These are phyloP conservation scores for Rhypophila decipiens DNA, from an alignment of 495 filamentous ascomycete species.

Conservation along the genomic window DNA sequence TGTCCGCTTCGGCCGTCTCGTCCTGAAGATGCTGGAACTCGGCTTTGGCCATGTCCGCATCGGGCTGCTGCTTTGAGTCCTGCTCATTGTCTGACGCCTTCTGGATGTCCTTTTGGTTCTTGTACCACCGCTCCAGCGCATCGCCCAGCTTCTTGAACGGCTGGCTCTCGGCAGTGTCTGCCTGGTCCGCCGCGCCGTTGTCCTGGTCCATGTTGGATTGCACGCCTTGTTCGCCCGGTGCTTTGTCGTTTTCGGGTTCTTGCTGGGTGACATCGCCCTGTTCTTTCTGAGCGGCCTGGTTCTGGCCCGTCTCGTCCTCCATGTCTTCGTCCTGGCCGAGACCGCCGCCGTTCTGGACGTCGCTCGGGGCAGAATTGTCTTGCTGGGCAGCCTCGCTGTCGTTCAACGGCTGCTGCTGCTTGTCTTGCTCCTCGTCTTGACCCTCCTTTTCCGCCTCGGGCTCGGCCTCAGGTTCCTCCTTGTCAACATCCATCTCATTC, in stretches of 20 bases:
- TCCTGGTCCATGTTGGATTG: conserved; percentile 47
- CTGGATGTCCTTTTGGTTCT: conserved; percentile 70
- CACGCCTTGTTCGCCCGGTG: conserved; percentile 43
- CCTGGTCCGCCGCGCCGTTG: conserved; percentile 35
- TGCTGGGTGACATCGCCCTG: conserved; percentile 32
- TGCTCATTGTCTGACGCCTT: conserved; percentile 50
- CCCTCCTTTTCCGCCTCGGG: conserved; percentile 24
- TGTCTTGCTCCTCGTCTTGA: conserved; percentile 28
- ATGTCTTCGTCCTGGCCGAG: conserved; percentile 48
- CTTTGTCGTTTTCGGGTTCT: conserved; percentile 42
- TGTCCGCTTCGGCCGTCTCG: conserved; percentile 69
- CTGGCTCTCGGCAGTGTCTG: conserved; percentile 40
- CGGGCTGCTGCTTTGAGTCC: conserved; percentile 39
- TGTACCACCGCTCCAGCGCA: conserved; percentile 88
- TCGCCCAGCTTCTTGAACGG: conserved; percentile 92
- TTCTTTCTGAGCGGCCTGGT: conserved; percentile 39
- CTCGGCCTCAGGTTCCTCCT: conserved; percentile 25
- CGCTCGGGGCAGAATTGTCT: conserved; percentile 62
- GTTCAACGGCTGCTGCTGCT: conserved; percentile 26
- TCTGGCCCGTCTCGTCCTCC: conserved; percentile 34
- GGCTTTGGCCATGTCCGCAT: conserved; percentile 40
- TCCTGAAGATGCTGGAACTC: conserved; percentile 90
- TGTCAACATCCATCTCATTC: conserved; percentile 25
- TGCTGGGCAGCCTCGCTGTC: conserved; percentile 49
- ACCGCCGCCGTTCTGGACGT: conserved; percentile 51